These are phyloP conservation scores for Malbranchea cinnamomea DNA, from an alignment of 2,329 filamentous ascomycete species.

Conservation along the genomic window DNA sequence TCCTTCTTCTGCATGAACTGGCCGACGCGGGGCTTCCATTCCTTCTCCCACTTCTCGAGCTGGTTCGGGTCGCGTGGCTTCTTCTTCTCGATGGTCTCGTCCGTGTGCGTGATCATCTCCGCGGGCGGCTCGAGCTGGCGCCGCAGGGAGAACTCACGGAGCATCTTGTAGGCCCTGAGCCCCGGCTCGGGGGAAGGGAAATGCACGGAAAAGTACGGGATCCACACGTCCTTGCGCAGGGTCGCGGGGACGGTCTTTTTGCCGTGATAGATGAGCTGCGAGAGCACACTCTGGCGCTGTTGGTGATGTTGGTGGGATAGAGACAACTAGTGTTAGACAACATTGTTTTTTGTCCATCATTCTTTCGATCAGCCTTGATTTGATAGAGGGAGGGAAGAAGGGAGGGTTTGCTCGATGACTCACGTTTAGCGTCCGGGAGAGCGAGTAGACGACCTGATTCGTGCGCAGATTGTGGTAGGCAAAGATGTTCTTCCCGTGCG, in stretches of 20 bases:
- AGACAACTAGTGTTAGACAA: slow-evolving; percentile 3
- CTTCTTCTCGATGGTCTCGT: slow-evolving; percentile 25
- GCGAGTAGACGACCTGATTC: slow-evolving; percentile 50
- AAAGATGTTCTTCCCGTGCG: slow-evolving; percentile 46
- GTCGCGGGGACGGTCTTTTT: slow-evolving; percentile 46
- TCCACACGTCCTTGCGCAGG: slow-evolving; percentile 49
- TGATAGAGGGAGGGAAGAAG: neutral
- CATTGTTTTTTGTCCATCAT: slow-evolving; percentile 1
- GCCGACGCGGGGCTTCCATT: slow-evolving; percentile 27
- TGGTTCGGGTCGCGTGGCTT: slow-evolving; percentile 24
- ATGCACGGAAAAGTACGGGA: slow-evolving; percentile 42
- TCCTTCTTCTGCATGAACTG: slow-evolving; percentile 33
- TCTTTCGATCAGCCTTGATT: slow-evolving; percentile 3
- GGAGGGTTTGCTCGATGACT: slow-evolving; percentile 8
- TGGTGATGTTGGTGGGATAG: too few relatives aligned
- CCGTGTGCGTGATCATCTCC: slow-evolving; percentile 30
- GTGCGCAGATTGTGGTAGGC: slow-evolving; percentile 47
- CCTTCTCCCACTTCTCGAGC: slow-evolving; percentile 27
- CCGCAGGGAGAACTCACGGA: slow-evolving; percentile 45
- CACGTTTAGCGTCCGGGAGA: slow-evolving; percentile 42
- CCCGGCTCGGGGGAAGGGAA: slow-evolving; percentile 38
- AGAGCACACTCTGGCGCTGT: slow-evolving; percentile 37
- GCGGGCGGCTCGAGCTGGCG: slow-evolving; percentile 39
- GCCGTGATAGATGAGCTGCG: slow-evolving; percentile 47
- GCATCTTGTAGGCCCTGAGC: slow-evolving; percentile 40